Evolutionary conservation across 176 grass and related monocot genomes (phyloP).

Genomic region (Thalia dealbata): DNA sequence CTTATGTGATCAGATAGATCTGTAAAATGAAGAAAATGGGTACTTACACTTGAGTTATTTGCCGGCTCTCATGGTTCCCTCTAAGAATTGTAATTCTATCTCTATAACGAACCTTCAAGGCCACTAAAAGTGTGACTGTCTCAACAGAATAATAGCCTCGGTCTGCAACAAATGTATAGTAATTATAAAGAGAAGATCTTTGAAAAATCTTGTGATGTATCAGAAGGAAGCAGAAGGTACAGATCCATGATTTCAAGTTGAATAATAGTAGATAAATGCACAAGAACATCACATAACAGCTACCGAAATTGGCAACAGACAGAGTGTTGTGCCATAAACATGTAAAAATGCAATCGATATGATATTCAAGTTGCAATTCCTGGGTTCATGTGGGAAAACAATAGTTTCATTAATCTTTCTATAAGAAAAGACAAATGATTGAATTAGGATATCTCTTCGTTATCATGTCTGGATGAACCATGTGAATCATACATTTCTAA

Average conservation of each 20-base stretch:
- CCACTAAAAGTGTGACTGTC: conserved; percentile 76
- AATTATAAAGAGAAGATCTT: not conserved
- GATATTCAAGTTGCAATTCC: no score
- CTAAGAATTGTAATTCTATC: conserved; percentile 97
- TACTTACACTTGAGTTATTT: conserved; percentile 98
- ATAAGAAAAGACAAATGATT: no score
- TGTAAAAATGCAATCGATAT: no score
- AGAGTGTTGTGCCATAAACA: no score
- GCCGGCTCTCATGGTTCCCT: conserved; percentile 95
- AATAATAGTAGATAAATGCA: not conserved
- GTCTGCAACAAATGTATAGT: conserved; percentile 37
- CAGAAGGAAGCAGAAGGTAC: not conserved
- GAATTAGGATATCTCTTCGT: not conserved
- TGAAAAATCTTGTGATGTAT: not conserved
- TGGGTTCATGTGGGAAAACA: no score
- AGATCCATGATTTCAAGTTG: not conserved
- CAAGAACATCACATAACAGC: no score
- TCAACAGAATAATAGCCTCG: conserved; percentile 95
- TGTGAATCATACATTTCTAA: not conserved
- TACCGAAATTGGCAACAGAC: no score
- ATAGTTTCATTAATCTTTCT: no score
- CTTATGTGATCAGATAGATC: no score
- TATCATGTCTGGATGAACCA: not conserved
- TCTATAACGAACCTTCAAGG: conserved; percentile 91
- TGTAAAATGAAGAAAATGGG: not conserved